These are phyloP conservation scores for Umbelopsis vinacea DNA, from an alignment of 192 early-diverging fungal genomes.

Conservation along the genomic window DNA sequence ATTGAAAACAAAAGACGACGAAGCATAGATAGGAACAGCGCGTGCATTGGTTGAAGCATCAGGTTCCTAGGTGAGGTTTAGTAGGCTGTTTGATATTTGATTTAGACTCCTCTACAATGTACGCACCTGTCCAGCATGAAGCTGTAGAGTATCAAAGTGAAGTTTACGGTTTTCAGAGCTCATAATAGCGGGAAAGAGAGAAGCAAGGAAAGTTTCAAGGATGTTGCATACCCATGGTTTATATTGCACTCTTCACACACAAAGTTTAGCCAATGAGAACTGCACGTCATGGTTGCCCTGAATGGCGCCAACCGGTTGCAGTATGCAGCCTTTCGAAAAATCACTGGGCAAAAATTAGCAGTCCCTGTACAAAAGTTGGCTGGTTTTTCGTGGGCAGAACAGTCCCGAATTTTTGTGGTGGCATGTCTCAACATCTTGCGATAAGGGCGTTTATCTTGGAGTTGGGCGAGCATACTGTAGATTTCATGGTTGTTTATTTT, in stretches of 20 bases:
- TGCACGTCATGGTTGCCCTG: background rate
- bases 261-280: background rate
- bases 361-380: no score
- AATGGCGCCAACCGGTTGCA: background rate
- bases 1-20: conserved; percentile 86
- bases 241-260: background rate
- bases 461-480: no score
- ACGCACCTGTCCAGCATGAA: conserved; percentile 78
- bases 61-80: conserved; percentile 28
- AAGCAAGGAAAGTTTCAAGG: background rate
- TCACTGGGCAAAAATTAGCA: no score
- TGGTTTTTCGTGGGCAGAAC: no score
- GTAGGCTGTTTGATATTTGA: no score
- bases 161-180: conserved; percentile 38
- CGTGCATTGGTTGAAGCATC: conserved; percentile 73
- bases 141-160: conserved; percentile 89
- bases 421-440: no score
- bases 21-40: conserved; percentile 92
- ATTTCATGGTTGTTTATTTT: no score
- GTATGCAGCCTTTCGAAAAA: no score
- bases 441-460: no score
- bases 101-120: conserved; percentile 17
- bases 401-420: no score
- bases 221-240: background rate
- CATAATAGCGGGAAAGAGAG: background rate